These are phyloP conservation scores for Penicillium fimorum DNA, from an alignment of 495 filamentous ascomycete species.

Conservation along the genomic window DNA sequence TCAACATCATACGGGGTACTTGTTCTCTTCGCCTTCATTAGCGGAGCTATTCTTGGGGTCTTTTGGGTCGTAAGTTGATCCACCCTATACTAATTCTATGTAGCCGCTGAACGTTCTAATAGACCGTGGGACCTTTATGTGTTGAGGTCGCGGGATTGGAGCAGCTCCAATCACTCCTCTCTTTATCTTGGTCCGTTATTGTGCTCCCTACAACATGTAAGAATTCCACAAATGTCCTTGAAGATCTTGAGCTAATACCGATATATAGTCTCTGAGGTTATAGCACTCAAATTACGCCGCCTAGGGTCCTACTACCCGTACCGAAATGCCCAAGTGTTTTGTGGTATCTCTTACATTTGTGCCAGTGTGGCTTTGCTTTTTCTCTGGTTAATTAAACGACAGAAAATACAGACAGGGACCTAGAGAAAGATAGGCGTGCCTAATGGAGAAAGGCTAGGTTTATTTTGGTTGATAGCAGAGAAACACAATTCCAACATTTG, in stretches of 20 bases:
- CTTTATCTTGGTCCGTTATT: neutral
- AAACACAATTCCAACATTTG: too few relatives aligned
- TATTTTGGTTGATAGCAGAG: too few relatives aligned
- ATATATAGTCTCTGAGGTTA: neutral
- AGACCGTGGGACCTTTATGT: neutral
- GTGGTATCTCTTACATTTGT: neutral
- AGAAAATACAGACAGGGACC: neutral
- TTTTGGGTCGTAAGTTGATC: conserved; percentile 52
- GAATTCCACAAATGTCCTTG: neutral
- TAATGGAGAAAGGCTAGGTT: too few relatives aligned
- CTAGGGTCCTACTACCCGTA: neutral
- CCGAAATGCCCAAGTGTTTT: neutral
- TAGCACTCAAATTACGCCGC: neutral
- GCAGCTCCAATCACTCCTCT: neutral
- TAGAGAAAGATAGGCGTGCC: too few relatives aligned
- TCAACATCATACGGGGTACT: conserved; percentile 59
- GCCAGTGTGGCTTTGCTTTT: neutral
- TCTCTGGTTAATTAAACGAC: neutral
- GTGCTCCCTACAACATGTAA: neutral
- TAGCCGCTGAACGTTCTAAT: neutral
- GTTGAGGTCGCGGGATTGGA: neutral
- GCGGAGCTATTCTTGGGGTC: conserved; percentile 63
- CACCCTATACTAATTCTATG: too few relatives aligned
- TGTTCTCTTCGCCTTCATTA: conserved; percentile 63
- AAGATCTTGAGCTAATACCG: neutral